phyloP scores from a whole-genome alignment of 2,329 filamentous ascomycete species.

The Aspergillus calidoustus region DNA sequence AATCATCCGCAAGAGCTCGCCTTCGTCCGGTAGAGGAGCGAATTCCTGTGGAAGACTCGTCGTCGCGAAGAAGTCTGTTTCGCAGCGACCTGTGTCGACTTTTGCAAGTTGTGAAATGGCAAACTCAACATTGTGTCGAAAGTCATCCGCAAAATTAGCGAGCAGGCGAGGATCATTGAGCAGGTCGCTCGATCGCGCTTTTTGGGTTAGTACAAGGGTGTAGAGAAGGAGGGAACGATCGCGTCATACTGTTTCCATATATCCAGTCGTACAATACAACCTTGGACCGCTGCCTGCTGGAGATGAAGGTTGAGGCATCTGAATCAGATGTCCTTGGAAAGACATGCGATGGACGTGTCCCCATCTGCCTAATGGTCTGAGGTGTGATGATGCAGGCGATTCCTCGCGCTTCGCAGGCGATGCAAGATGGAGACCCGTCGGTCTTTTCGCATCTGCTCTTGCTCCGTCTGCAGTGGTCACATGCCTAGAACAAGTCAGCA shows the following conservation, averaged over 20 bases:
- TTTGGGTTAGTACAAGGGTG: not conserved
- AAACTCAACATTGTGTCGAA: not conserved
- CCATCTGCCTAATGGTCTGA: too few relatives aligned
- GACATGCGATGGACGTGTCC: not conserved
- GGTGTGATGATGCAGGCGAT: not conserved
- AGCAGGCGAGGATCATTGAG: not conserved
- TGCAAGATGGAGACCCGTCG: not conserved
- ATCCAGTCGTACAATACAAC: not conserved
- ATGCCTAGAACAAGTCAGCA: not conserved
- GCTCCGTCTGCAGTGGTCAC: not conserved
- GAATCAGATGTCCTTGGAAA: not conserved
- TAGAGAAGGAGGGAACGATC: not conserved
- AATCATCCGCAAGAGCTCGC: not conserved
- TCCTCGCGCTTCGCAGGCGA: not conserved
- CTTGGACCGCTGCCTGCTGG: not conserved
- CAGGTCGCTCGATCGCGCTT: not conserved
- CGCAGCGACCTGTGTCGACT: not conserved
- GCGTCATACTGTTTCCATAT: not conserved
- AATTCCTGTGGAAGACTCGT: not conserved
- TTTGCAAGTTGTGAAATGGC: not conserved
- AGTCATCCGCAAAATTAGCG: not conserved
- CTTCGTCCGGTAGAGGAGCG: not conserved
- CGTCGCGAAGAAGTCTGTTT: not conserved
- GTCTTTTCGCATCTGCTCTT: not conserved
- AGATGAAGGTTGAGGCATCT: not conserved